A percentile compares a stretch with the other conserved stretches of the same genome.
phyloP scores from a whole-genome alignment of 306 rosid species.

The Potentilla sterilis region DNA sequence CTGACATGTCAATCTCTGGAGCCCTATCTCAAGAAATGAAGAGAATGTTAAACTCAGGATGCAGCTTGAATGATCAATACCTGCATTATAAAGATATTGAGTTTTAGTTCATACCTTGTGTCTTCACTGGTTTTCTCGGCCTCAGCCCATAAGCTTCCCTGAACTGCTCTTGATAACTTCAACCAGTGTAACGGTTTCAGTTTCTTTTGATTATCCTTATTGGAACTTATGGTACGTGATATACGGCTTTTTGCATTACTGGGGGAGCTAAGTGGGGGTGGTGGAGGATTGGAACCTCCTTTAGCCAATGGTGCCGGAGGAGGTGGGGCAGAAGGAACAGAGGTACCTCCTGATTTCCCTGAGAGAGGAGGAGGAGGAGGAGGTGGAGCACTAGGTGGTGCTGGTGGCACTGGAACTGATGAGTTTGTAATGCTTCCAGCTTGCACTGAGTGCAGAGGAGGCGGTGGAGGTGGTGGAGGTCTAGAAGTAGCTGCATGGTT shows the following conservation, averaged over 20 bases:
- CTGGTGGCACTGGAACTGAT: constrained; percentile 29
- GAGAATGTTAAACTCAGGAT: constrained; percentile 14
- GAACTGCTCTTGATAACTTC: constrained; percentile 75
- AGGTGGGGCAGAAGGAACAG: constrained; percentile 55
- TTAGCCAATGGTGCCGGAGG: constrained; percentile 52
- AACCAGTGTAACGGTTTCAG: constrained; percentile 94
- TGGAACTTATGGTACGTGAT: constrained; percentile 50
- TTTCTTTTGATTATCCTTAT: constrained; percentile 49
- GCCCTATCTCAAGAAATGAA: constrained; percentile 50
- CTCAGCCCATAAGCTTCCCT: constrained; percentile 97
- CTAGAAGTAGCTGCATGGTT: constrained; percentile 21
- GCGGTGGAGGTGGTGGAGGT: constrained; percentile 37
- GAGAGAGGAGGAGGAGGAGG: constrained; percentile 22
- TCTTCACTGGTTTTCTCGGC: constrained; percentile 73
- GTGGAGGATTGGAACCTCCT: constrained; percentile 45
- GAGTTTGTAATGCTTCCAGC: constrained; percentile 28
- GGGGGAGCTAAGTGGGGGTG: constrained; percentile 34
- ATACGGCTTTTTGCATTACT: constrained; percentile 49
- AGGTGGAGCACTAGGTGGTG: constrained; percentile 31
- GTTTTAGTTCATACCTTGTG: constrained; percentile 57
- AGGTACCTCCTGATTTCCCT: constrained; percentile 28
- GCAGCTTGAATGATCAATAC: constrained; percentile 21
- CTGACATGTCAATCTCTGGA: constrained; percentile 92
- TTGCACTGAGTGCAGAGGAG: constrained; percentile 26
- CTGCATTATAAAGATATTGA: constrained; percentile 20